Evolutionary conservation across 2,329 filamentous ascomycete species (phyloP), one percentile per base, ranked within the genome.

Genomic region (Zasmidium angulare): DNA sequence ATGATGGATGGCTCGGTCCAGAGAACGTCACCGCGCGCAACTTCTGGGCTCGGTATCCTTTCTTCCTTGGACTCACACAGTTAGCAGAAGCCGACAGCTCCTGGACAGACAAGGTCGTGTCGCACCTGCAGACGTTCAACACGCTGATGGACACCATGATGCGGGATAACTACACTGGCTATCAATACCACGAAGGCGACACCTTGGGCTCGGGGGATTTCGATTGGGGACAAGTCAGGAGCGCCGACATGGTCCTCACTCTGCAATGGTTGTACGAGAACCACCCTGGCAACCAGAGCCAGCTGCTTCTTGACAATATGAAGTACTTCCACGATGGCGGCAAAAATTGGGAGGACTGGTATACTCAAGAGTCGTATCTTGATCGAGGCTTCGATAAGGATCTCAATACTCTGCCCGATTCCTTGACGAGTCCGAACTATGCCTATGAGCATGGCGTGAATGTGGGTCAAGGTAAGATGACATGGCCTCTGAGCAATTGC

Each of bases 1-100:
- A 77, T 26, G 84, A 86, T 72, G 84, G 84, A 7, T 86, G 84
- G 84, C 68, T 86, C 19, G 83, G 84, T 0, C 81, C 81, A 0
- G 83, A 85, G 70, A 77, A 63, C 10, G 66, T 64, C 0, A 76
- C 71, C 0, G 64, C 74, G 2, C 66, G 82, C 53, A 78, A 81
- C 40, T 75, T 86, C 47, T 85, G 83, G 84, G 83, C 77, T 3
- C 72, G 82, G 14, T 81, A 77, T 63, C 77, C 81, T 14, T 71
- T 84, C 11, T 76, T 82, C 51, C 72, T 84, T 10, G 83, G 81
- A 1, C 64, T 84, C 57, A 80, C 75, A 63, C 79, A 80, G 65
- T 75, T 81, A 22, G 78, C 78, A 2, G 80, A 84, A 61, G 82
- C 80, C 1, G 79, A 84, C 46, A 63, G 73, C 14, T 70, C 70